Evolutionary conservation across 1,284 basidiomycete genomes (phyloP).

Genomic region (Microbotryum intermedium): DNA sequence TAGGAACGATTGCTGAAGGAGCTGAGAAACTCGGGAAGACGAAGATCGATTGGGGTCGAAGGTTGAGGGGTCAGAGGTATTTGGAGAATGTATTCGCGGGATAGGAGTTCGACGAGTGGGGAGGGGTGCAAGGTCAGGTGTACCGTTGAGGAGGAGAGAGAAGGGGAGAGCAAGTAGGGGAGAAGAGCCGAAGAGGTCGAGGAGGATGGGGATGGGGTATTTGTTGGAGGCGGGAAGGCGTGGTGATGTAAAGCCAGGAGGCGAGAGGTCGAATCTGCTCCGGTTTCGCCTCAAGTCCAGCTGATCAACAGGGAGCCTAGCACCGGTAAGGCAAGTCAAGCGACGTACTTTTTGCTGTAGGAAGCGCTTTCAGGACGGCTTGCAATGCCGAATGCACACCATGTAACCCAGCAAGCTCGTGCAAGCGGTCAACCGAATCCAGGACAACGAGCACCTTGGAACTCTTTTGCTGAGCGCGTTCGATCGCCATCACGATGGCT

Average conservation of each 20-base stretch:
- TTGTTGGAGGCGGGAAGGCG: conserved; percentile 13
- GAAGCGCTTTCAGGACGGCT: neutral
- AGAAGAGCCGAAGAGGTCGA: conserved; percentile 5
- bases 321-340: no score
- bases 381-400: conserved; percentile 2
- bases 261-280: conserved; percentile 3
- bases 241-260: conserved; percentile 22
- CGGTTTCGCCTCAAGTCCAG: no score
- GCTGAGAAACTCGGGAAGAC: conserved; percentile 7
- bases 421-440: conserved; percentile 11
- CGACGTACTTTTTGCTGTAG: conserved; percentile 3
- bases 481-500: neutral
- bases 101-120: conserved; percentile 24
- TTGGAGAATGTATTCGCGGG: conserved; percentile 21
- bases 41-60: conserved; percentile 5
- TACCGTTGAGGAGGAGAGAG: conserved; percentile 18
- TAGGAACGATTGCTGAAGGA: conserved; percentile 1
- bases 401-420: neutral
- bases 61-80: neutral
- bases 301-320: no score
- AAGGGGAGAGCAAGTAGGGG: conserved; percentile 10
- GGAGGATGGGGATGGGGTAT: neutral
- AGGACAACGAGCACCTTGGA: conserved; percentile 14
- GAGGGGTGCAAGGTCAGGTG: conserved; percentile 28
- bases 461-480: neutral